A percentile compares a stretch with the other conserved stretches of the same genome.
phyloP scores from a whole-genome alignment of 2,329 filamentous ascomycete genomes.

The Fusarium mundagurra region DNA sequence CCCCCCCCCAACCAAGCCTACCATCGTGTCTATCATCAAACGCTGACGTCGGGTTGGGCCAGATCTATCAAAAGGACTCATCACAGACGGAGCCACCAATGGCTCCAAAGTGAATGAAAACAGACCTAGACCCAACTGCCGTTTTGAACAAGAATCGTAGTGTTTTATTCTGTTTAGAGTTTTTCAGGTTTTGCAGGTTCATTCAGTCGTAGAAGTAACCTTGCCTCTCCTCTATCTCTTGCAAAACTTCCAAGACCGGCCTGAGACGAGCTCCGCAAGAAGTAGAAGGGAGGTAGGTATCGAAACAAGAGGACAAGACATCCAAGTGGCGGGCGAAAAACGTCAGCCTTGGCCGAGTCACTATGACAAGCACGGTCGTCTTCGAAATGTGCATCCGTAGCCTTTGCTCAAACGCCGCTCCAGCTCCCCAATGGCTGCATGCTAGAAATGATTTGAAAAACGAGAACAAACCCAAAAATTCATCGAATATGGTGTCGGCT shows the following conservation, averaged over 20 bases:
- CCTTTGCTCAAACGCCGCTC: slow-evolving; percentile 23
- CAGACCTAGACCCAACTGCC: slow-evolving; percentile 18
- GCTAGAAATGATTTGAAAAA: slow-evolving; percentile 32
- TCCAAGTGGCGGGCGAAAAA: slow-evolving; percentile 32
- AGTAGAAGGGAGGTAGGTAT: slow-evolving; percentile 32
- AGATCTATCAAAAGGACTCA: slow-evolving; percentile 4
- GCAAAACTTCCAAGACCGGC: slow-evolving; percentile 43
- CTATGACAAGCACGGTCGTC: slow-evolving; percentile 25
- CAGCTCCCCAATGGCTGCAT: slow-evolving; percentile 40
- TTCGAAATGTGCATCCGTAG: slow-evolving; percentile 29
- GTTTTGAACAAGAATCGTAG: slow-evolving; percentile 31
- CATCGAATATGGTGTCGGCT: slow-evolving; percentile 26
- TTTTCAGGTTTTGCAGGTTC: slow-evolving; percentile 33
- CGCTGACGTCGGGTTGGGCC: not conserved
- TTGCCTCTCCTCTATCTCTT: slow-evolving; percentile 28
- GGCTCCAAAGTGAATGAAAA: slow-evolving; percentile 28
- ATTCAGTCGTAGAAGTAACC: slow-evolving; percentile 41
- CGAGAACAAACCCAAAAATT: slow-evolving; percentile 32
- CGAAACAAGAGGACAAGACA: slow-evolving; percentile 35
- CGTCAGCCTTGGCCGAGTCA: slow-evolving; percentile 18
- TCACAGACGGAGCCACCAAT: not conserved
- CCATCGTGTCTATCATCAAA: slow-evolving; percentile 12
- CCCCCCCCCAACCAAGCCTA: slow-evolving; percentile 12
- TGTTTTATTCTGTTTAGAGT: slow-evolving; percentile 30
- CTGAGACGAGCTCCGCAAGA: slow-evolving; percentile 34